Evolutionary conservation across 768 basidiomycete species (phyloP), one percentile per base, ranked within the genome.

Genomic region (Mycena olivaceomarginata): DNA sequence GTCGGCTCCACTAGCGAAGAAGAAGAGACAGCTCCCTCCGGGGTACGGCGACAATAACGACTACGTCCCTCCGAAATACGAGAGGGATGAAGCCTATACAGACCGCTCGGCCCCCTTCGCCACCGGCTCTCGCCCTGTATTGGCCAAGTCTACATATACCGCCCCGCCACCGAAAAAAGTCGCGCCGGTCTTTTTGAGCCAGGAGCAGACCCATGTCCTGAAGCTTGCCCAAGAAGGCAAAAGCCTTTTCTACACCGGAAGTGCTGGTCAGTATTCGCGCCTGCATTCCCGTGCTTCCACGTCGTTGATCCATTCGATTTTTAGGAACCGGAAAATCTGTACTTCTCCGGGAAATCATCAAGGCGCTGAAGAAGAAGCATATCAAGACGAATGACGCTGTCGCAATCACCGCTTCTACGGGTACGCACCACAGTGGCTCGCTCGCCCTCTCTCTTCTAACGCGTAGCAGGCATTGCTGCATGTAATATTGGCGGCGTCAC

Each of bases 401-500:
- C 25, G 98, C 97, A 13, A 92, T 99, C 74, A 99, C 98, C 4
- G 98, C 98, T 11, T 97, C 97, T 5, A 99, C 98, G 31, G 97
- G 97, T 94, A 65, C 43, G 84, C 78, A 16, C 13, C 31, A 40
- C 20, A 22, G 37, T 11, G 6, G 25, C 22, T 6, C n/a, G n/a
- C n/a, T n/a, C 20, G 18, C 16, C 59, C n/a, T n/a, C 5, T 31
- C n/a, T 4, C 46, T 22, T 73, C 64, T 69, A 25, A 59, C 31
- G 59, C 63, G 63, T 16, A 41, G 46, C 76, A 94, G 95, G 95
- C 59, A 98, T 99, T 80, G 98, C 98, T 9, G 98, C 98, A 7
- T 98, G 97, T 84, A 99, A 99, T 80, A 97, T 99, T 66, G 98
- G 98, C 12, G 98, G 98, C 53, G 92, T 96, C 31, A 99, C 98